Base-by-base conservation (phyloP, 1,284 basidiomycete species). In the Ustilago xerochloae region DNA sequence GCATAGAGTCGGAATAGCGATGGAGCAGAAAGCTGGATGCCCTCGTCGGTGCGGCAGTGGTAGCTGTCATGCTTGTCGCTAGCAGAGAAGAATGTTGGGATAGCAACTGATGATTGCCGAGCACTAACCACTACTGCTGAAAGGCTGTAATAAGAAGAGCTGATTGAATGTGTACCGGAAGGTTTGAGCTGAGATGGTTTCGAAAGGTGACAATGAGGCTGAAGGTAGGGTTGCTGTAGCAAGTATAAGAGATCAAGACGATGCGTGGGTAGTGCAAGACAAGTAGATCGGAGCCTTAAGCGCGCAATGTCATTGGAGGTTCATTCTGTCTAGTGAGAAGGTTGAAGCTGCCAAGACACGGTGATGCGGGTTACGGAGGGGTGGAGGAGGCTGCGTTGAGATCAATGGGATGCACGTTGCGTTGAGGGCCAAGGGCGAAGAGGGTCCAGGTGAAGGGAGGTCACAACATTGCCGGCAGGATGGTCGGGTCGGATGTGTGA, bases 381-480 rank as follows among this genome's bases (percentile, higher is more conserved):
- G 13, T n/a, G 16, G 4, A 41, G 30, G 24, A 36, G 39, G 41
- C 41, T 24, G 22, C 26, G 41, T 43, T 16, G 46, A 47, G 38
- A 36, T 16, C 20, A 7, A 18, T 38, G 13, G 29, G 26, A 29
- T 41, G 47, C 46, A 50, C 46, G 56, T 38, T 43, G 13, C 35
- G 49, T 57, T 24, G 50, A 53, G 62, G 62, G 62, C 46, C 32
- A 28, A 64, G 62, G 62, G 62, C 49, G 53, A 36, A n/a, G 54
- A 29, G 35, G 39, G 16, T 26, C 16, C 2, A 28, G 32, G 22
- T 33, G 4, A 18, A 13, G 13, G 18, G 3, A 30, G 30, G 46
- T 56, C 53, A 64, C 16, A 39, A 52, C 49, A 47, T 36, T 45
- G 46, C 39, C 29, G 41, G 28, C 20, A 48, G 49, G 4, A 35